Base-by-base conservation (phyloP, 2,329 filamentous ascomycete species). In the Aspergillus costaricaensis region DNA sequence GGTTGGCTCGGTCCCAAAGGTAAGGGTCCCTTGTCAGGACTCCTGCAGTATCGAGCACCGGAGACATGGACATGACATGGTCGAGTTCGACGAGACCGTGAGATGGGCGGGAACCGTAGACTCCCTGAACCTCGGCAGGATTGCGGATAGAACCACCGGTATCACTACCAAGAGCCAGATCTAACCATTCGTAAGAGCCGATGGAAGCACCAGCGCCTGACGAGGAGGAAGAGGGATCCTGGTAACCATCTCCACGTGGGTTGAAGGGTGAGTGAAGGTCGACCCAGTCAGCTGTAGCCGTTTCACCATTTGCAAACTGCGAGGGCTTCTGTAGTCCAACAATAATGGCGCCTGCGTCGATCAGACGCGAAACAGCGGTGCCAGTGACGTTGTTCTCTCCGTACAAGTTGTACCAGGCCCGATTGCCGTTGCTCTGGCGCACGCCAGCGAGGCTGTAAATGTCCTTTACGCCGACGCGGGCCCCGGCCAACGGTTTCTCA, bases 401-500 rank as follows among this genome's bases (percentile, higher is more conserved):
- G 58, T 86, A 84, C 1, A 88, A 70, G 30, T 82, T 75, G 30
- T 81, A 81, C 79, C 83, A 89, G 1, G 86, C 83, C 21, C 84
- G 76, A 41, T 86, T 88, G 0, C 86, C 87, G 30, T 83, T 77
- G 1, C 80, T 80, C 0, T 84, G 87, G 12, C 80, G 79, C 0
- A 87, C 71, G 3, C 87, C 87, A 23, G 80, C 79, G 47, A 88
- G 75, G 63, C 85, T 79, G 66, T 81, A 86, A 38, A 88, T 84
- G 65, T 89, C 87, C 68, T 89, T 90, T 58, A 89, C 79, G 2
- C 81, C 86, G 1, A 89, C 70, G 15, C 87, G 80, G 3, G 87
- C 81, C 25, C 87, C 86, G 6, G 84, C 83, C 0, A 89, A 76
- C 1, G 86, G 86, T n/a, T 67, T 61, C 9, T 63, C 53, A 0